A percentile compares a stretch with the other conserved stretches of the same genome.
Conservation (phyloP, 257 asterid species). For the Fraxinus americana region DNA sequence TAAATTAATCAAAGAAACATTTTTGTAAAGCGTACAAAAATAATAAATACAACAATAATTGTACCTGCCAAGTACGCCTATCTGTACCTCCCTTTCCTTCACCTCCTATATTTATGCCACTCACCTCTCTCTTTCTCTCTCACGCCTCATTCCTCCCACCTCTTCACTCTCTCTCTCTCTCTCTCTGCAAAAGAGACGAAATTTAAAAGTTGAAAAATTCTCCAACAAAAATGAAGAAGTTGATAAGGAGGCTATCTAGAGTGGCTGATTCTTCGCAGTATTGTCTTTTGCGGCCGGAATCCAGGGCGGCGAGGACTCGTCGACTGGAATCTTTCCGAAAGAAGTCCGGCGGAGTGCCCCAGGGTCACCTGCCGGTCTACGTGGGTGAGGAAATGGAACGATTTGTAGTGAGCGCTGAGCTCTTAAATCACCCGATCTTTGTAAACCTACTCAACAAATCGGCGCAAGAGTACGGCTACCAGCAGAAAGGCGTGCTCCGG, state of each 20-base stretch:
- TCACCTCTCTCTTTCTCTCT: neutral
- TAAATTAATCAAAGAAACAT: neutral
- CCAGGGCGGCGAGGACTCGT: conserved; percentile 26
- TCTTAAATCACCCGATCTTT: conserved; percentile 54
- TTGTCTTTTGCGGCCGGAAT: conserved; percentile 32
- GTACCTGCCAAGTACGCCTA: conserved; percentile 64
- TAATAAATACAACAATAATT: conserved; percentile 22
- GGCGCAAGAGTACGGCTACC: conserved; percentile 61
- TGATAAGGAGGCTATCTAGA: conserved; percentile 48
- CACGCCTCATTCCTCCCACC: conserved; percentile 3
- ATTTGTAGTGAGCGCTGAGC: conserved; percentile 54
- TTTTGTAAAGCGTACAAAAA: neutral
- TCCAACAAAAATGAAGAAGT: conserved; percentile 42
- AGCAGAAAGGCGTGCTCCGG: conserved; percentile 55
- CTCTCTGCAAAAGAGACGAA: conserved; percentile 20
- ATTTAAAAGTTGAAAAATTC: neutral
- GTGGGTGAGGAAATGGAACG: conserved; percentile 71
- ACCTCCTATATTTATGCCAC: conserved; percentile 10
- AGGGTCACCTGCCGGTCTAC: conserved; percentile 64
- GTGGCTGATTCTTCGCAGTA: conserved; percentile 54
- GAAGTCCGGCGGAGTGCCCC: conserved; percentile 40
- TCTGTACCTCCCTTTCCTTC: conserved; percentile 40
- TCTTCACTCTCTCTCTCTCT: conserved; percentile 6
- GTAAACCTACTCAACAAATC: conserved; percentile 47
- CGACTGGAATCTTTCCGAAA: conserved; percentile 25